A percentile compares a stretch with the other conserved stretches of the same genome.
These are phyloP conservation scores for Dysphania ambrosioides DNA, from an alignment of 148 eudicot species.

Conservation along the genomic window DNA sequence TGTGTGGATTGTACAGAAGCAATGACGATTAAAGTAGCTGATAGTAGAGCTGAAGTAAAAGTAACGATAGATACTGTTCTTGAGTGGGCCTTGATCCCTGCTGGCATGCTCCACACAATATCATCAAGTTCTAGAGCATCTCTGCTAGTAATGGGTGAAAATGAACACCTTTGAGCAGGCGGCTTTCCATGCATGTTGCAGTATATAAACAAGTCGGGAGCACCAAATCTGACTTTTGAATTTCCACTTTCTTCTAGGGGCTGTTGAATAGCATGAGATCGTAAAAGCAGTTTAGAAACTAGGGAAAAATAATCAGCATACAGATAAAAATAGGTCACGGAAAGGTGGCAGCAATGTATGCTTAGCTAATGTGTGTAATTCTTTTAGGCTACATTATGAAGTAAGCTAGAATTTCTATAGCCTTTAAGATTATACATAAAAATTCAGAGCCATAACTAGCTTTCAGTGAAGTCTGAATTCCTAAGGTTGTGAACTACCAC, in stretches of 20 bases:
- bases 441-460: neutral
- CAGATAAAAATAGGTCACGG: neutral
- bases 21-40: slow-evolving; percentile 47
- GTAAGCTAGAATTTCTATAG: neutral
- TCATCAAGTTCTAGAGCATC: slow-evolving; percentile 21
- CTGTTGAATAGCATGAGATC: slow-evolving; percentile 34
- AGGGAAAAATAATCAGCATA: neutral
- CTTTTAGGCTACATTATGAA: neutral
- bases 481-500: neutral
- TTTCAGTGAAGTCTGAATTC: neutral
- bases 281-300: neutral
- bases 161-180: slow-evolving; percentile 31
- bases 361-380: neutral
- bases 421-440: neutral
- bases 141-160: slow-evolving; percentile 21
- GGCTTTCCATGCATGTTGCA: slow-evolving; percentile 34
- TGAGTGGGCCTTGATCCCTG: slow-evolving; percentile 60
- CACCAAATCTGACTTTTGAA: slow-evolving; percentile 54
- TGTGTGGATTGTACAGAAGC: slow-evolving; percentile 43
- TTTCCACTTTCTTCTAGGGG: slow-evolving; percentile 54
- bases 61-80: slow-evolving; percentile 57
- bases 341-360: neutral
- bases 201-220: slow-evolving; percentile 51
- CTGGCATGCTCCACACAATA: slow-evolving; percentile 64
- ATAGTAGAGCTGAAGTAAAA: slow-evolving; percentile 50